These are phyloP conservation scores for Boletus sp. DNA, from an alignment of 768 basidiomycete genomes.

Conservation along the genomic window DNA sequence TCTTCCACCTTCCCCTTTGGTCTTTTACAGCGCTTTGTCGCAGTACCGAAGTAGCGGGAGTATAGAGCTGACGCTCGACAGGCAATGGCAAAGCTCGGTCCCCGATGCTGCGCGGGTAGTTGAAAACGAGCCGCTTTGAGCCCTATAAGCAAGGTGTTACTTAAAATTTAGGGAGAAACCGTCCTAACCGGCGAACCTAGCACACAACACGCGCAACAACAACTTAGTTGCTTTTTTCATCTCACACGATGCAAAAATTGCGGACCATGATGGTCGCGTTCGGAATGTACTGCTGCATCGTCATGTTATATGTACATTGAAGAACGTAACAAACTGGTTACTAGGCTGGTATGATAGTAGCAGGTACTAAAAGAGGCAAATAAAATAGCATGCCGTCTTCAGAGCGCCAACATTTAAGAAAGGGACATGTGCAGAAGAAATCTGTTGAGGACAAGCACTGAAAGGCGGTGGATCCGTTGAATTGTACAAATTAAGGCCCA, in stretches of 20 bases:
- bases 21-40: not conserved
- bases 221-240: not conserved
- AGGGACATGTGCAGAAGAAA: not conserved
- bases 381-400: slow-evolving; percentile 4
- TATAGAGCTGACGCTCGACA: too few species aligned
- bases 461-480: not conserved
- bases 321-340: not conserved
- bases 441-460: not conserved
- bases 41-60: not conserved
- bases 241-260: not conserved
- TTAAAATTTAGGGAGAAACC: not conserved
- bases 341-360: not conserved
- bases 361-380: not conserved
- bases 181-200: too few species aligned
- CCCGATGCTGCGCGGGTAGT: not conserved
- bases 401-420: not conserved
- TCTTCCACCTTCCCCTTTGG: not conserved
- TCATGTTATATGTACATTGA: not conserved
- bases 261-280: not conserved
- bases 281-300: not conserved
- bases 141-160: not conserved
- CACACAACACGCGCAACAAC: not conserved
- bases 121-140: not conserved
- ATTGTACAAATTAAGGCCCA: not conserved
- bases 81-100: too few species aligned